These are phyloP conservation scores for Trichoderma lentiforme DNA, from an alignment of 2,329 filamentous ascomycete genomes.

Conservation along the genomic window DNA sequence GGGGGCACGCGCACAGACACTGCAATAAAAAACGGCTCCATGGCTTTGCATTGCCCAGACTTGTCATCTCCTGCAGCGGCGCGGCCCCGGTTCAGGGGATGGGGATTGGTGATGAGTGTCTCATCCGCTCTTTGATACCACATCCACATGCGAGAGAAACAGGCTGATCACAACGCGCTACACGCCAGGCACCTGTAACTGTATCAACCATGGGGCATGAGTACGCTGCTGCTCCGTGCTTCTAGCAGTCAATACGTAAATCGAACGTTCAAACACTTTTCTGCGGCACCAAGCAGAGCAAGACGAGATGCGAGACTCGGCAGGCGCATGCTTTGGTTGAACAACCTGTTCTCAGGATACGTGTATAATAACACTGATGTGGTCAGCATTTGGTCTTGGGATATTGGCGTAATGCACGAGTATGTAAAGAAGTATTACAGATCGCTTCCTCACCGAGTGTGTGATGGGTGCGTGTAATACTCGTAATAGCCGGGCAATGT, in stretches of 20 bases:
- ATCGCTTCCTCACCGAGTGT: not conserved
- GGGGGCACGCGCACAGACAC: not conserved
- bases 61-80: conserved; percentile 1
- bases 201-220: not conserved
- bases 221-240: not conserved
- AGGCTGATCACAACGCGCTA: not conserved
- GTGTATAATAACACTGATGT: not conserved
- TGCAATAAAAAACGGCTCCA: not conserved
- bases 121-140: not conserved
- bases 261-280: not conserved
- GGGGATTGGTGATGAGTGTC: not conserved
- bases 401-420: not conserved
- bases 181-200: not conserved
- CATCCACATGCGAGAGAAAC: not conserved
- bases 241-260: not conserved
- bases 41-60: conserved; percentile 1
- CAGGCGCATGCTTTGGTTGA: not conserved
- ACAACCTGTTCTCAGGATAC: not conserved
- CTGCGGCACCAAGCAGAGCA: not conserved
- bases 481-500: not conserved
- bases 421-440: not conserved
- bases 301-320: not conserved
- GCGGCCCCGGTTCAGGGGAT: conserved; percentile 8
- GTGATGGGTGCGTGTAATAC: not conserved
- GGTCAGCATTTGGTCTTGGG: not conserved